phyloP scores from a whole-genome alignment of 106 monocot genomes.

The Ottelia alismoides region DNA sequence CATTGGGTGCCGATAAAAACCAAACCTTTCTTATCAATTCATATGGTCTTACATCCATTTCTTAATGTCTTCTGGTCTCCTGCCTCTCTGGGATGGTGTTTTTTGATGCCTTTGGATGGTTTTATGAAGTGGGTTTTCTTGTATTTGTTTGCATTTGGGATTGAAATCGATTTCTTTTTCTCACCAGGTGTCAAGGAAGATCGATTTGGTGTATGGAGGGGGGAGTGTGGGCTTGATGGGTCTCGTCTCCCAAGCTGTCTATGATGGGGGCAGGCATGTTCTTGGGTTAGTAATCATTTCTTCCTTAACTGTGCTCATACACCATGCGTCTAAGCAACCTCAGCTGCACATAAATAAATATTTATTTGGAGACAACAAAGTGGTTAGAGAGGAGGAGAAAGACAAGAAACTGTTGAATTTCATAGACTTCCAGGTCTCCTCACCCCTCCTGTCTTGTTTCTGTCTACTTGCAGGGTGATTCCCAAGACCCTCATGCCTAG shows the following conservation, averaged over 20 bases:
- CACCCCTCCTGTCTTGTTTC: conserved; percentile 1
- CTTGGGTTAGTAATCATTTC: conserved; percentile 1
- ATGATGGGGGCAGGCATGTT: conserved; percentile 3
- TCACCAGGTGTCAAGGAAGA: conserved; percentile 4
- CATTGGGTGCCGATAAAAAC: neutral
- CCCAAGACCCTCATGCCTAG: conserved; percentile 5
- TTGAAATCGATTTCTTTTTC: neutral
- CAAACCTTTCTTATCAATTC: neutral
- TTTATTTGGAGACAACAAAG: too few species aligned
- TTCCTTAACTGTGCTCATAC: neutral
- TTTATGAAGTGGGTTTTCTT: neutral
- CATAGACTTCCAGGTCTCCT: neutral
- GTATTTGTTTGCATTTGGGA: neutral
- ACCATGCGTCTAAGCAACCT: too few species aligned
- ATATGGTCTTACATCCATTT: too few species aligned
- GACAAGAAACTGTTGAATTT: too few species aligned
- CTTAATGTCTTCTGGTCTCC: too few species aligned
- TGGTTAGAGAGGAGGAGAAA: too few species aligned
- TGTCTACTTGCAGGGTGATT: conserved; percentile 1
- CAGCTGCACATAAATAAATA: too few species aligned
- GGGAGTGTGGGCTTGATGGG: conserved; percentile 8
- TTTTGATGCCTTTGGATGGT: neutral
- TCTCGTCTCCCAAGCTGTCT: conserved; percentile 5
- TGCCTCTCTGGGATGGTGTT: too few species aligned
- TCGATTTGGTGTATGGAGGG: conserved; percentile 10